phyloP scores from a whole-genome alignment of 192 early-diverging fungal species.

The Backusella parvicylindrica region DNA sequence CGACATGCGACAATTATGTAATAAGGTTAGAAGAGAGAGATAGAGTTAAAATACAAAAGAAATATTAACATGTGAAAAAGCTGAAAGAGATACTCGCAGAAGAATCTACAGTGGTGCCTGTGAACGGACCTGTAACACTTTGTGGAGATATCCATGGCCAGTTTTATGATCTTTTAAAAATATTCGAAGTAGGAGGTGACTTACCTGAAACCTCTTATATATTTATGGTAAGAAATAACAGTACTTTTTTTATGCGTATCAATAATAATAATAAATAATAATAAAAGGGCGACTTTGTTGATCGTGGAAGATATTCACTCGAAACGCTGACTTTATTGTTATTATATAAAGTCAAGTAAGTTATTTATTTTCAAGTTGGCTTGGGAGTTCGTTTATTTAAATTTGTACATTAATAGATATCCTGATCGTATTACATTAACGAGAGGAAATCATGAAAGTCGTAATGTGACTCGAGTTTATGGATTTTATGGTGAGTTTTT shows the following conservation, averaged over 20 bases:
- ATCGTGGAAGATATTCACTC: slow-evolving; percentile 93
- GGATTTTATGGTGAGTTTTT: slow-evolving; percentile 78
- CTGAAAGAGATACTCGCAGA: slow-evolving; percentile 94
- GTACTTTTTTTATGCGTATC: not conserved
- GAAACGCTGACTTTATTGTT: slow-evolving; percentile 93
- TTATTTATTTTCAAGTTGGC: not conserved
- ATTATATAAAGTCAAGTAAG: slow-evolving; percentile 85
- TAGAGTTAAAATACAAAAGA: not conserved
- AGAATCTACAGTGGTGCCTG: slow-evolving; percentile 95
- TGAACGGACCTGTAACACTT: slow-evolving; percentile 90
- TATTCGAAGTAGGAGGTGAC: slow-evolving; percentile 93
- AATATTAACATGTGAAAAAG: slow-evolving; percentile 24
- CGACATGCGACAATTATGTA: slow-evolving; percentile 94
- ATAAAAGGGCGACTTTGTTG: slow-evolving; percentile 97
- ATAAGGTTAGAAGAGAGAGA: slow-evolving; percentile 62
- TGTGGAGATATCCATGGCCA: slow-evolving; percentile 99
- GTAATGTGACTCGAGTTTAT: slow-evolving; percentile 95
- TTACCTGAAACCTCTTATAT: slow-evolving; percentile 91
- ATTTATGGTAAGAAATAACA: slow-evolving; percentile 80
- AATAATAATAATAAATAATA: not conserved
- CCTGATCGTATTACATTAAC: slow-evolving; percentile 94
- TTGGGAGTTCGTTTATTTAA: slow-evolving; percentile 4
- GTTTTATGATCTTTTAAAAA: slow-evolving; percentile 92
- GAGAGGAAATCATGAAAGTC: slow-evolving; percentile 94
- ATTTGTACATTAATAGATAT: slow-evolving; percentile 50